Conservation (phyloP, 2,329 filamentous ascomycete genomes). For the Trichoderma arundinaceum region DNA sequence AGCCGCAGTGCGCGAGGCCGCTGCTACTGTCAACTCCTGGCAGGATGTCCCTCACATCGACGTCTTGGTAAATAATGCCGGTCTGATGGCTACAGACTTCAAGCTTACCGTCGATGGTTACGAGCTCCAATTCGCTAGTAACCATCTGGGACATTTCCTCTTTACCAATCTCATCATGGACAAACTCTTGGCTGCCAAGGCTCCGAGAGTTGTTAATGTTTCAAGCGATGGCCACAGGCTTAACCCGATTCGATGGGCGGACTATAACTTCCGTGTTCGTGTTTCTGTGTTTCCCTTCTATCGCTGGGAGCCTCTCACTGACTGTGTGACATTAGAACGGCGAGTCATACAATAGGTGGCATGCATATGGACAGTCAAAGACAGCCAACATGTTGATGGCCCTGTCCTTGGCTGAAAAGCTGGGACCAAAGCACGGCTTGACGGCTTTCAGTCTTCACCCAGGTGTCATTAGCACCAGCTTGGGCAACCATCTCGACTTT, state of each 20-base stretch:
- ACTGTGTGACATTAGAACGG: slow-evolving; percentile 4
- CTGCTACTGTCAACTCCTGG: slow-evolving; percentile 41
- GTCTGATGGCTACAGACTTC: slow-evolving; percentile 47
- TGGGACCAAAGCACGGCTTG: slow-evolving; percentile 39
- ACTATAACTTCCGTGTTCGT: slow-evolving; percentile 49
- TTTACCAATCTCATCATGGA: slow-evolving; percentile 48
- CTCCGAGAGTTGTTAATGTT: slow-evolving; percentile 50
- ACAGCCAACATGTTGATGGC: slow-evolving; percentile 30
- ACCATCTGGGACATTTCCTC: slow-evolving; percentile 49
- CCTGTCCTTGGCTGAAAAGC: slow-evolving; percentile 42
- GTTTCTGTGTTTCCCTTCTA: not conserved
- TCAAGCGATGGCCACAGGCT: slow-evolving; percentile 49
- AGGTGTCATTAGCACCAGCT: slow-evolving; percentile 40
- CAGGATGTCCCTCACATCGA: slow-evolving; percentile 39
- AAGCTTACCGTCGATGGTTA: slow-evolving; percentile 46
- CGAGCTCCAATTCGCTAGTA: slow-evolving; percentile 45
- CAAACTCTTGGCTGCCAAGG: slow-evolving; percentile 38
- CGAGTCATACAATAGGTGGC: slow-evolving; percentile 23
- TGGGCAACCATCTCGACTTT: slow-evolving; percentile 38
- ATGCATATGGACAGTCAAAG: slow-evolving; percentile 22
- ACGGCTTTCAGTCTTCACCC: slow-evolving; percentile 46
- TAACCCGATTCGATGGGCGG: slow-evolving; percentile 49
- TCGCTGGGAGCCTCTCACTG: not conserved
- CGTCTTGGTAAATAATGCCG: slow-evolving; percentile 54
- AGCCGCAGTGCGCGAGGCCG: slow-evolving; percentile 46